Evolutionary conservation across 345 rosid genomes (phyloP).

Genomic region (Murraya paniculata): DNA sequence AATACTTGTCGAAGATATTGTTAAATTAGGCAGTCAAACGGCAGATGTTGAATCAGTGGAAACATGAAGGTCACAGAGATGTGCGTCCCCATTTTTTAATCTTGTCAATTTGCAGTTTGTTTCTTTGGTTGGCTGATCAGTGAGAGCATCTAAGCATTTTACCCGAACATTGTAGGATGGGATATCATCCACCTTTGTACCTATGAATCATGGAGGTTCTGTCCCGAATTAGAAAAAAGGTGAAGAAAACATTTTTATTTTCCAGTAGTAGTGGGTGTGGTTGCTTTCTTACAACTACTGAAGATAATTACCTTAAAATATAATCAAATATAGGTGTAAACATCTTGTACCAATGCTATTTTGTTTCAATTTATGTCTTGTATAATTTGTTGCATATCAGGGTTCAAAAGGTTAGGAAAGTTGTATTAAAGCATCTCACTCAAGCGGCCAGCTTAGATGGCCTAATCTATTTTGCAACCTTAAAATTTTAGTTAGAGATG

Average conservation of each 20-base stretch:
- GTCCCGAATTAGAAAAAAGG: background rate
- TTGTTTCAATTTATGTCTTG: background rate
- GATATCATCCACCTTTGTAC: background rate
- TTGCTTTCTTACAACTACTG: background rate
- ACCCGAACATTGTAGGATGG: background rate
- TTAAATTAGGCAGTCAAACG: constrained; percentile 64
- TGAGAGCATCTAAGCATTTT: background rate
- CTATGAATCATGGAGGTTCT: background rate
- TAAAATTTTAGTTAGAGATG: too few species aligned
- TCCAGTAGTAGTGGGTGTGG: background rate
- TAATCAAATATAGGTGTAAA: background rate
- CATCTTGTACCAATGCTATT: background rate
- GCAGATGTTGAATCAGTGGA: constrained; percentile 53
- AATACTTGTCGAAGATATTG: constrained; percentile 82
- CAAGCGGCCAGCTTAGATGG: too few species aligned
- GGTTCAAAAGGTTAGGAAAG: background rate
- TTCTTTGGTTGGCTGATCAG: background rate
- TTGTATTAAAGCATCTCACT: too few species aligned
- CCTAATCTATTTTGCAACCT: too few species aligned
- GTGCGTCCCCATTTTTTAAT: background rate
- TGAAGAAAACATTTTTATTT: background rate
- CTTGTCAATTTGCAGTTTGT: background rate
- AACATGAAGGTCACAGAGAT: constrained; percentile 30
- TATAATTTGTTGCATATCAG: background rate
- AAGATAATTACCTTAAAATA: background rate